Base-by-base conservation (phyloP, 768 basidiomycete genomes). In the Russula olivacea region DNA sequence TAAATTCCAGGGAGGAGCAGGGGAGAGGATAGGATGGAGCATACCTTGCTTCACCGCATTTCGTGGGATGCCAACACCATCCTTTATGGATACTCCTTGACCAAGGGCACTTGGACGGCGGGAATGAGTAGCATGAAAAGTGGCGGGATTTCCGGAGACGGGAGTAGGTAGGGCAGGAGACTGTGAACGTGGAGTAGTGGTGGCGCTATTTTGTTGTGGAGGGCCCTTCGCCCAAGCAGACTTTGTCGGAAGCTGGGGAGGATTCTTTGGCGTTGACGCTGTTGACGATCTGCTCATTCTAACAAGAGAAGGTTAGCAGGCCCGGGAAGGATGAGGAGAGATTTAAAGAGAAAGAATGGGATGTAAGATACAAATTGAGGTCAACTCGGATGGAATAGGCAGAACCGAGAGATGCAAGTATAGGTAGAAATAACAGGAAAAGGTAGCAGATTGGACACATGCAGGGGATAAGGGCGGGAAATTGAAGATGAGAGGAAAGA, bases 221-320 rank as follows among this genome's bases (percentile, higher is more conserved):
- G 92, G 92, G 74, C 92, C 91, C 81, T 77, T 88, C 77, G 89
- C 79, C 93, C 93, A 96, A 80, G 91, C 92, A 77, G 91, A 92
- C 81, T 85, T 84, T 80, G 81, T 74, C 74, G 87, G 77, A 78
- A 87, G 85, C 82, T 80, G 84, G 78, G 84, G 74, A 76, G 82
- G 81, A 79, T 78, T 86, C 84, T 87, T 87, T 78, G 83, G 74
- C 79, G 78, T 79, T 75, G 88, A 78, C 75, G 83, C 80, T 75
- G 87, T 83, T 69, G 89, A 85, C 78, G 83, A 84, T 87, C 88
- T 93, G 90, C 90, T 95, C 93, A 95, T 95, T 91, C 89, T 91
- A 68, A 10, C 36, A 45, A 36, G 50, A 45, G 54, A 32, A 11
- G 25, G 58, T 63, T n/a, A 63, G 62, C 40, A 30, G 17, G 40